Evolutionary conservation across 345 rosid genomes (phyloP).

Genomic region (Cochlearia excelsa): DNA sequence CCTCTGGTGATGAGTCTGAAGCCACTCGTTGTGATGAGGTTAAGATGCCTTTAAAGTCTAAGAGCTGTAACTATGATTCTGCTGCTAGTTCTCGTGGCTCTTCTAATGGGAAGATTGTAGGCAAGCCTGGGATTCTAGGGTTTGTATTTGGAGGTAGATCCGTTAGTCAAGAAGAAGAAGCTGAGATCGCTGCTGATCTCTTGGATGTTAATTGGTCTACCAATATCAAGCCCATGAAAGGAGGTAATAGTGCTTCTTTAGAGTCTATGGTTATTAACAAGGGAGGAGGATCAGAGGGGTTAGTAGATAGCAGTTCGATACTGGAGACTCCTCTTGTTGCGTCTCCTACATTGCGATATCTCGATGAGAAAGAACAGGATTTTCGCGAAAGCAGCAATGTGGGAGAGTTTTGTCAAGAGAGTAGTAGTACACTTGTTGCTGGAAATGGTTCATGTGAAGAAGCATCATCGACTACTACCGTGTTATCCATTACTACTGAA

Average conservation of each 20-base stretch:
- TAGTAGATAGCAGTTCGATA: conserved; percentile 25
- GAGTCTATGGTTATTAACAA: conserved; percentile 2
- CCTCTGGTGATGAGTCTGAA: conserved; percentile 53
- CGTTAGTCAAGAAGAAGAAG: conserved; percentile 34
- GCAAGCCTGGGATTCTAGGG: conserved; percentile 61
- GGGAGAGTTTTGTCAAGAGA: conserved; percentile 37
- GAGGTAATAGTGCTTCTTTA: conserved; percentile 24
- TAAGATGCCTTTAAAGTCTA: conserved; percentile 47
- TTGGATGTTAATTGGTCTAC: conserved; percentile 93
- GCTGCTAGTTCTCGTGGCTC: conserved; percentile 27
- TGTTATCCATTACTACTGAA: conserved; percentile 38
- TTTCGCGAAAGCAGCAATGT: conserved; percentile 36
- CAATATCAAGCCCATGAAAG: conserved; percentile 45
- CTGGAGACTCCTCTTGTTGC: conserved; percentile 40
- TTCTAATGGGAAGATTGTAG: conserved; percentile 38
- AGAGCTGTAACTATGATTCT: conserved; percentile 47
- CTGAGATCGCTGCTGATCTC: conserved; percentile 82
- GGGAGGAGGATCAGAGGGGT: neutral
- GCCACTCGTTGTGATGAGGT: conserved; percentile 20
- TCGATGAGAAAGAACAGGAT: conserved; percentile 40
- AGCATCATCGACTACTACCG: conserved; percentile 31
- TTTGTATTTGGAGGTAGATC: conserved; percentile 59
- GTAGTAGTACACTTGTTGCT: conserved; percentile 35
- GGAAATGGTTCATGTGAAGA: conserved; percentile 32
- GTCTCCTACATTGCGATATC: conserved; percentile 30